Evolutionary conservation across 495 filamentous ascomycete species (phyloP).

Genomic region (Bathelium albidoporum): DNA sequence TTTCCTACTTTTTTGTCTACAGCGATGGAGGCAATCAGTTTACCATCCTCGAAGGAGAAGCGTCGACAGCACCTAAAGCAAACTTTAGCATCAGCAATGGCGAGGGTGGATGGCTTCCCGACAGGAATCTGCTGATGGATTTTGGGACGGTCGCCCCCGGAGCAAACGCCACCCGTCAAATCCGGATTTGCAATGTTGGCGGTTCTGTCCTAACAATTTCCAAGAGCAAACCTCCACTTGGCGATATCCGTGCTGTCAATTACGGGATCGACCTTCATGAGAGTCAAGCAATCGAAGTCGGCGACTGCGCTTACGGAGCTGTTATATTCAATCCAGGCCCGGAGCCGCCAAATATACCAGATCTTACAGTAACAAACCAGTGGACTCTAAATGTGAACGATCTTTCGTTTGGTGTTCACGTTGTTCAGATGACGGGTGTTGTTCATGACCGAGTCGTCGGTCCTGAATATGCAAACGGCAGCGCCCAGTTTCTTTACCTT

Average conservation of each 20-base stretch:
- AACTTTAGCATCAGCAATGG: slow-evolving; percentile 20
- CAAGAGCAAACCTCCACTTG: slow-evolving; percentile 27
- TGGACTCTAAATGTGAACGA: slow-evolving; percentile 39
- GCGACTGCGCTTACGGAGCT: slow-evolving; percentile 20
- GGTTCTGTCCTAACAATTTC: slow-evolving; percentile 26
- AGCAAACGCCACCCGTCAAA: slow-evolving; percentile 12
- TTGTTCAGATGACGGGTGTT: slow-evolving; percentile 27
- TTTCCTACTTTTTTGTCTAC: slow-evolving; percentile 22
- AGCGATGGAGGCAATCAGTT: slow-evolving; percentile 12
- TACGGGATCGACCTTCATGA: slow-evolving; percentile 27
- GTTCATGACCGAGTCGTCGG: slow-evolving; percentile 21
- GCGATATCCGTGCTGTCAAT: slow-evolving; percentile 19
- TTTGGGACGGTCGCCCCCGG: slow-evolving; percentile 25
- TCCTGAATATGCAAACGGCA: slow-evolving; percentile 23
- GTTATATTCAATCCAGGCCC: slow-evolving; percentile 26
- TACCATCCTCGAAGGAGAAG: slow-evolving; percentile 22
- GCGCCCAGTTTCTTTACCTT: slow-evolving; percentile 22
- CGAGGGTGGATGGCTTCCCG: slow-evolving; percentile 21
- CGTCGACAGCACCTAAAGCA: slow-evolving; percentile 21
- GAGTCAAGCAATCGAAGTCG: slow-evolving; percentile 24
- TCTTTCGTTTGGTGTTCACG: slow-evolving; percentile 29
- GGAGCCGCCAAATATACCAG: slow-evolving; percentile 20
- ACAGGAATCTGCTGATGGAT: slow-evolving; percentile 19
- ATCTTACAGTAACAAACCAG: slow-evolving; percentile 20
- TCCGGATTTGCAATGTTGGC: slow-evolving; percentile 28